Percentiles rank a stretch among this genome's conserved stretches.
phyloP scores from a whole-genome alignment of 352 stramenopile genomes.

The Aphanomyces cochlioides region DNA sequence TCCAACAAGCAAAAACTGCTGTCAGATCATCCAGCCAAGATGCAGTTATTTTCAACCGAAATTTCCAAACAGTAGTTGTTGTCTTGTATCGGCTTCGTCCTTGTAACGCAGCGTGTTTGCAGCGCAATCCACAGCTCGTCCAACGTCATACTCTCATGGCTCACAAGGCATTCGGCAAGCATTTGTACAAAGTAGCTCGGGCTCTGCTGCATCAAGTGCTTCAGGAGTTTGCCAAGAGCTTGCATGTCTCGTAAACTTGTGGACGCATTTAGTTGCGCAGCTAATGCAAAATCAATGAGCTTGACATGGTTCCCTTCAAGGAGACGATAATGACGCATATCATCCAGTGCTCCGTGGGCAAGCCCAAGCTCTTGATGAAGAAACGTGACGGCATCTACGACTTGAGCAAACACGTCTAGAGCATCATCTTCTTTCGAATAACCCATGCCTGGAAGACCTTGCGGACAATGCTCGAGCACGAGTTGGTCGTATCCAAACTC shows the following conservation, averaged over 20 bases:
- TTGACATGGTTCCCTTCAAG: neutral
- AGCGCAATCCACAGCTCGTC: too few relatives aligned
- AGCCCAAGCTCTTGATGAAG: neutral
- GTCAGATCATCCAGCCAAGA: too few relatives aligned
- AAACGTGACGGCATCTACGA: neutral
- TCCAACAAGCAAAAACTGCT: too few relatives aligned
- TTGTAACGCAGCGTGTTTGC: too few relatives aligned
- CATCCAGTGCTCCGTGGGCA: neutral
- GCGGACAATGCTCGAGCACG: conserved; percentile 1
- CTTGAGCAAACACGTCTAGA: neutral
- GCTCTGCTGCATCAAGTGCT: too few relatives aligned
- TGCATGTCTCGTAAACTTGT: neutral
- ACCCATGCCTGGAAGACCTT: neutral
- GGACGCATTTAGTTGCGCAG: neutral
- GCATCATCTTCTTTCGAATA: neutral
- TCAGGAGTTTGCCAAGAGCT: neutral
- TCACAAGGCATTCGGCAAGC: too few relatives aligned
- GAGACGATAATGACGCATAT: neutral
- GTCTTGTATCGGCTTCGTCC: too few relatives aligned
- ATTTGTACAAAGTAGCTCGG: too few relatives aligned
- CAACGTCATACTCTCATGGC: too few relatives aligned
- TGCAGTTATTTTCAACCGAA: too few relatives aligned
- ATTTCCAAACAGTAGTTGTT: too few relatives aligned
- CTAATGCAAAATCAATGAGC: conserved; percentile 2
- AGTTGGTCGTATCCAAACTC: neutral